Evolutionary conservation across 2,329 filamentous ascomycete species (phyloP).

Genomic region (Fusarium chuoi): DNA sequence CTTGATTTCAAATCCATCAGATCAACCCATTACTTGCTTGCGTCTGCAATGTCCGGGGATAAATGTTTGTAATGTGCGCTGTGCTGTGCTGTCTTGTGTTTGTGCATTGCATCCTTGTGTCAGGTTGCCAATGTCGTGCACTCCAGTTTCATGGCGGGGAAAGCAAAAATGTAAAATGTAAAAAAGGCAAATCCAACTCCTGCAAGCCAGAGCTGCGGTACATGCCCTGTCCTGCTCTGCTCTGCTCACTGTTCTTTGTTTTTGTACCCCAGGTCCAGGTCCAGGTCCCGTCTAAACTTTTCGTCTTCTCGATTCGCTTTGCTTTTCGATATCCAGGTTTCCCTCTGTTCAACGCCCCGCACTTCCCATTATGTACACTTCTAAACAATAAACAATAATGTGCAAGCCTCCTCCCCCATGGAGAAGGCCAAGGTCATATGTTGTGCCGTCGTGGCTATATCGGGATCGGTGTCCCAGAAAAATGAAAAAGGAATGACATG

Average conservation of each 20-base stretch:
- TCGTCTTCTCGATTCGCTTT: constrained; percentile 18
- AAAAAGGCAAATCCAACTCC: constrained; percentile 38
- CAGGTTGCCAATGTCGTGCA: constrained; percentile 11
- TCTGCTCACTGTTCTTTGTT: constrained; percentile 25
- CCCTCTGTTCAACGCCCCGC: constrained; percentile 37
- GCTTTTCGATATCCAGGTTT: constrained; percentile 31
- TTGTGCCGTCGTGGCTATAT: constrained; percentile 41
- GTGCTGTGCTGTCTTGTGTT: background rate
- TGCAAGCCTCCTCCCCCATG: constrained; percentile 10
- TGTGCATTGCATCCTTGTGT: constrained; percentile 21
- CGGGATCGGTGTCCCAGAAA: constrained; percentile 18
- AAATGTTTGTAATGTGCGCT: constrained; percentile 16
- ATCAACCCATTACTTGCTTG: constrained; percentile 25
- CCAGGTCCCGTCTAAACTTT: constrained; percentile 40
- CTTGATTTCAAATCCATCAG: constrained; percentile 16
- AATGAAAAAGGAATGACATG: constrained; percentile 43
- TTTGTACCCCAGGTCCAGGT: constrained; percentile 16
- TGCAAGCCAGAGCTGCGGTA: constrained; percentile 21
- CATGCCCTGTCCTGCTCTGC: background rate
- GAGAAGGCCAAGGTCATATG: constrained; percentile 20
- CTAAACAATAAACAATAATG: constrained; percentile 42
- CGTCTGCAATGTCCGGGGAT: constrained; percentile 25
- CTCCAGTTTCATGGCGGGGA: constrained; percentile 10
- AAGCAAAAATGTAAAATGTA: constrained; percentile 16
- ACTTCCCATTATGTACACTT: constrained; percentile 39